These are phyloP conservation scores for Galerina sulciceps DNA, from an alignment of 768 basidiomycete genomes.

Conservation along the genomic window DNA sequence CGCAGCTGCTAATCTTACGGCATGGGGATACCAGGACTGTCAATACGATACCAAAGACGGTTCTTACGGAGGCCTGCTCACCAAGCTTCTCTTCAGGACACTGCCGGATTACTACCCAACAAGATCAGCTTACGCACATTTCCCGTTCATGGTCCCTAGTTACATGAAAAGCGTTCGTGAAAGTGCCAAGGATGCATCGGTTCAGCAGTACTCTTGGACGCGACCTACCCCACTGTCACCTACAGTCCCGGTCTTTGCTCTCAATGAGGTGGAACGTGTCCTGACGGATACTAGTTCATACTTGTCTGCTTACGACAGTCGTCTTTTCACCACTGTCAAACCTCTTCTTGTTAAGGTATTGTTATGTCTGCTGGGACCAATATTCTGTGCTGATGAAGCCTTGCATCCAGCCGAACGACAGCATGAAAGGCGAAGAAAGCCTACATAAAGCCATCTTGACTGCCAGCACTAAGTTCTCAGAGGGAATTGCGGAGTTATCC, in stretches of 20 bases:
- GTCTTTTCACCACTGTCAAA: constrained; percentile 33
- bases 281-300: constrained; percentile 32
- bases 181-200: constrained; percentile 31
- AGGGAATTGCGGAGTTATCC: constrained; percentile 15
- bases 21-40: constrained; percentile 81
- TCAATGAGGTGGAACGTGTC: constrained; percentile 38
- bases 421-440: constrained; percentile 10
- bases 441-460: constrained; percentile 5
- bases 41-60: constrained; percentile 67
- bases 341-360: constrained; percentile 25
- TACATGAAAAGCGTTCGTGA: constrained; percentile 46
- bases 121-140: constrained; percentile 72
- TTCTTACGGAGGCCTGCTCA: constrained; percentile 77
- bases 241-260: constrained; percentile 32
- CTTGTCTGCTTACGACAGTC: constrained; percentile 35
- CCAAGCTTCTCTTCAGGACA: constrained; percentile 71
- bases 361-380: neutral
- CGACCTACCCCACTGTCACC: constrained; percentile 41
- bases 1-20: constrained; percentile 71
- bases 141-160: constrained; percentile 77
- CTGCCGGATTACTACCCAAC: constrained; percentile 72
- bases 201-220: constrained; percentile 61
- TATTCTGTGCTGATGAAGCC: neutral
- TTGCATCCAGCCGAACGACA: neutral
- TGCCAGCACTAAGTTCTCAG: constrained; percentile 15